These are phyloP conservation scores for Schizothecium vesticola DNA, from an alignment of 495 filamentous ascomycete genomes.

Conservation along the genomic window DNA sequence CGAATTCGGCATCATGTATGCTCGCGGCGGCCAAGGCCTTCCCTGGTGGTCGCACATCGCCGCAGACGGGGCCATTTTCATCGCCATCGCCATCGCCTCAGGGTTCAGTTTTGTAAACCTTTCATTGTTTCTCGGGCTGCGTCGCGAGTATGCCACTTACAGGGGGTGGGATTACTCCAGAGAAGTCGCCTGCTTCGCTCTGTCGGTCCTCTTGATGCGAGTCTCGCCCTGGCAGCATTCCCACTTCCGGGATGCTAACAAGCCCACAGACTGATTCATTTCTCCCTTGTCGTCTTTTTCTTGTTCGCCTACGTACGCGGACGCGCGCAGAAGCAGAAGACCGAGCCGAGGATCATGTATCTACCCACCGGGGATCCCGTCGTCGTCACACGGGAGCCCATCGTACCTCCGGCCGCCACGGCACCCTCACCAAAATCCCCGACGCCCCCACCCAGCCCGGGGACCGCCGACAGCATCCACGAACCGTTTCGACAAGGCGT, in stretches of 20 bases:
- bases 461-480: background rate
- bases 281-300: slow-evolving; percentile 16
- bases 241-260: background rate
- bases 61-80: background rate
- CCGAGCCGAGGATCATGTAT: slow-evolving; percentile 1
- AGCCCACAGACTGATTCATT: slow-evolving; percentile 16
- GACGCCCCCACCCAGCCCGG: background rate
- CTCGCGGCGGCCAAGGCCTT: background rate
- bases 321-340: background rate
- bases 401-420: background rate
- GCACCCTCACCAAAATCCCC: background rate
- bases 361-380: slow-evolving; percentile 4
- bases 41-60: background rate
- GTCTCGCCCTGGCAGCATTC: background rate
- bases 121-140: background rate
- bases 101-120: background rate
- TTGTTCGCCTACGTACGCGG: slow-evolving; percentile 6
- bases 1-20: background rate
- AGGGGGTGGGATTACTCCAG: background rate
- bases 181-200: background rate
- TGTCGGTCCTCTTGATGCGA: background rate
- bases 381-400: slow-evolving; percentile 1
- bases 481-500: background rate
- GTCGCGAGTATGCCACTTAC: background rate
- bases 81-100: background rate